Evolutionary conservation across 148 eudicot genomes (phyloP).

Genomic region (Silene latifolia): DNA sequence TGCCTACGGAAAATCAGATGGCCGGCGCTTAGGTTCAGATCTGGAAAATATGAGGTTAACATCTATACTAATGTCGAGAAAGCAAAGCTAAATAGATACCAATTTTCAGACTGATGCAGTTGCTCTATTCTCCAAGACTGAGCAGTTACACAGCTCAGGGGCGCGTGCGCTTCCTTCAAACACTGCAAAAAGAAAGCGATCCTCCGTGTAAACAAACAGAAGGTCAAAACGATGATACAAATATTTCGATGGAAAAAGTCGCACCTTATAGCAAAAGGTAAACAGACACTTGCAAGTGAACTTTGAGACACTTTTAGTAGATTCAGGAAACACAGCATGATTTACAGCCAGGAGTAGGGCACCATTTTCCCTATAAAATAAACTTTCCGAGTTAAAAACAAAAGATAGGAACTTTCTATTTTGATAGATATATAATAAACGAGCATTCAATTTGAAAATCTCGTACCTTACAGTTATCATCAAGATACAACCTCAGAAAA

Average conservation of each 20-base stretch:
- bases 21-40: not conserved
- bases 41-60: not conserved
- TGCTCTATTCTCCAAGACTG: slow-evolving; percentile 8
- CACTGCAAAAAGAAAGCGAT: slow-evolving; percentile 22
- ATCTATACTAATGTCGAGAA: too few relatives aligned
- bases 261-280: too few relatives aligned
- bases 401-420: not conserved
- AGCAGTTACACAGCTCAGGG: slow-evolving; percentile 1
- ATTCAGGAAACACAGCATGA: not conserved
- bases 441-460: not conserved
- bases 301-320: not conserved
- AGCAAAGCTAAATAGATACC: too few relatives aligned
- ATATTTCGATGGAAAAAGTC: too few relatives aligned
- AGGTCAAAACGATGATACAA: slow-evolving; percentile 4
- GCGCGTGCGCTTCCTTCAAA: slow-evolving; percentile 21
- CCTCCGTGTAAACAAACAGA: not conserved
- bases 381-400: not conserved
- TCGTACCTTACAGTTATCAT: not conserved
- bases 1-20: slow-evolving; percentile 5
- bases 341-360: slow-evolving; percentile 18
- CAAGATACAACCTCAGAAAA: slow-evolving; percentile 11
- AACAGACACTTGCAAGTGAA: slow-evolving; percentile 23
- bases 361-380: slow-evolving; percentile 26
- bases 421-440: not conserved
- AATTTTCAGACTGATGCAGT: too few relatives aligned